Evolutionary conservation across 768 basidiomycete genomes (phyloP).

Genomic region (Phanerochaete carnosa): DNA sequence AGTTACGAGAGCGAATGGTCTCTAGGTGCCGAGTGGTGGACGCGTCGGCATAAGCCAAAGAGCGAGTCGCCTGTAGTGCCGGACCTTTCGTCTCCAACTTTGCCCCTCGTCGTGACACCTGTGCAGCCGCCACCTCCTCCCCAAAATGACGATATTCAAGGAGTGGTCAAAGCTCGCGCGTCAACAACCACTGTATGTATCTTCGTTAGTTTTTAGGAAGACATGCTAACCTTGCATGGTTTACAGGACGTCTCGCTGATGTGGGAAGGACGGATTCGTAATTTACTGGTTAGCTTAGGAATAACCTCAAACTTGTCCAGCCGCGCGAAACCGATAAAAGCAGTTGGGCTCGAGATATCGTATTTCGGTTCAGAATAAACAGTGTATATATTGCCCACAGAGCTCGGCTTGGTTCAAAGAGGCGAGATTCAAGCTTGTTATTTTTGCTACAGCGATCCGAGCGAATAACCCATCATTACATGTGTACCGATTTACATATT

Average conservation of each 20-base stretch:
- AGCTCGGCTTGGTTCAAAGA: neutral
- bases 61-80: slow-evolving; percentile 20
- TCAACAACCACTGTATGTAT: slow-evolving; percentile 81
- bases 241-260: slow-evolving; percentile 80
- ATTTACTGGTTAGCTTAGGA: slow-evolving; percentile 86
- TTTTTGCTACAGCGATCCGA: neutral
- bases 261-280: slow-evolving; percentile 91
- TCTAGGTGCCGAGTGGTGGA: slow-evolving; percentile 96
- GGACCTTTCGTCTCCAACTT: slow-evolving; percentile 13
- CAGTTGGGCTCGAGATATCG: slow-evolving; percentile 88
- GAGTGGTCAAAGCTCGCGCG: slow-evolving; percentile 86
- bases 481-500: slow-evolving; percentile 1
- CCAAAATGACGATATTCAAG: slow-evolving; percentile 42
- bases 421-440: neutral
- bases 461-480: slow-evolving; percentile 2
- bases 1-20: slow-evolving; percentile 97
- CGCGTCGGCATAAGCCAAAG: slow-evolving; percentile 49
- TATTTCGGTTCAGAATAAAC: slow-evolving; percentile 72
- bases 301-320: slow-evolving; percentile 88
- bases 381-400: neutral
- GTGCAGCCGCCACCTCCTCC: neutral
- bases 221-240: neutral
- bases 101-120: slow-evolving; percentile 20
- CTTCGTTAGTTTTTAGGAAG: slow-evolving; percentile 1
- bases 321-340: slow-evolving; percentile 81